phyloP scores from a whole-genome alignment of 352 stramenopile species.

The Blastocystis sp. region DNA sequence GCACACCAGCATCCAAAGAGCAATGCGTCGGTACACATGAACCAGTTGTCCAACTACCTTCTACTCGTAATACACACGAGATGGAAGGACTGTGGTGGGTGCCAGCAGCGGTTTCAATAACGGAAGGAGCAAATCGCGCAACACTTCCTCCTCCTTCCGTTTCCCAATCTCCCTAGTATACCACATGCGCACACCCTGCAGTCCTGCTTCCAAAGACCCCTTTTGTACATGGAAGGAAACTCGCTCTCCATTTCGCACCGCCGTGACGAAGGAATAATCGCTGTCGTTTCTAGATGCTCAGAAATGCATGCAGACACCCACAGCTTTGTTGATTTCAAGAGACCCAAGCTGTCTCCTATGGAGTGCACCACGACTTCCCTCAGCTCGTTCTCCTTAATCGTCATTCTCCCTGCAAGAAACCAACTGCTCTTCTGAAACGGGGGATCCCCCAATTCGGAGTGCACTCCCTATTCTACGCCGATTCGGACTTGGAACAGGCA shows the following conservation, averaged over 20 bases:
- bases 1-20: conserved; percentile 14
- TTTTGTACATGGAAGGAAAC: background rate
- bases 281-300: background rate
- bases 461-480: too few species aligned
- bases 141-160: conserved; percentile 13
- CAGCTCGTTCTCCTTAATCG: background rate
- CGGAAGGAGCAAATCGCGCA: conserved; percentile 30
- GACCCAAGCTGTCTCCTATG: conserved; percentile 15
- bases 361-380: background rate
- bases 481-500: too few species aligned
- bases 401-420: too few species aligned
- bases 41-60: background rate
- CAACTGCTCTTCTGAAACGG: too few species aligned
- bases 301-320: background rate
- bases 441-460: too few species aligned
- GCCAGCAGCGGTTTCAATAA: conserved; percentile 26
- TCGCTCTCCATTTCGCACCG: background rate
- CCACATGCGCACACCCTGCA: conserved; percentile 17
- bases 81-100: background rate
- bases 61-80: conserved; percentile 11
- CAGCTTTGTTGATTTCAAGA: conserved; percentile 1
- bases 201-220: background rate
- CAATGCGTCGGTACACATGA: background rate
- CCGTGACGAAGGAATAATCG: background rate
- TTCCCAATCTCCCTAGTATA: conserved; percentile 7